phyloP scores from a whole-genome alignment of 768 basidiomycete species.

The Suillus spraguei region DNA sequence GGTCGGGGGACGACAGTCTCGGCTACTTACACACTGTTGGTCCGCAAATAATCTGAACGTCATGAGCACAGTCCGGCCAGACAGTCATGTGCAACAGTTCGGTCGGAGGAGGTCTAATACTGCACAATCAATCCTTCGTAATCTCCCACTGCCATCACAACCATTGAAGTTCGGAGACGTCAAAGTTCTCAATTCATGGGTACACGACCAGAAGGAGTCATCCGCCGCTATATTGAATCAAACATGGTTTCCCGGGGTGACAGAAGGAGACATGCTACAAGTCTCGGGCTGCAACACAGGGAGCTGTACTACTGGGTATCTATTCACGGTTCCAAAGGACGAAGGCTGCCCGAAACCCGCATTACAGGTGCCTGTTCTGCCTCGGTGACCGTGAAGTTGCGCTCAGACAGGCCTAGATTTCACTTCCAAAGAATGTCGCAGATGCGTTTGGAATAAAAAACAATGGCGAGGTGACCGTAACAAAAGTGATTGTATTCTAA shows the following conservation, averaged over 20 bases:
- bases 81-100: conserved; percentile 57
- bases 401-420: conserved; percentile 52
- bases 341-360: conserved; percentile 62
- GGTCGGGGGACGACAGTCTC: too few species aligned
- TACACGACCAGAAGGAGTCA: conserved; percentile 69
- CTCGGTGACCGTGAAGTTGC: not conserved
- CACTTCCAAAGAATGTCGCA: conserved; percentile 71
- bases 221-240: conserved; percentile 69
- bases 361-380: conserved; percentile 51
- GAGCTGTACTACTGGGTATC: conserved; percentile 45
- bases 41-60: too few species aligned
- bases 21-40: too few species aligned
- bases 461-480: conserved; percentile 69
- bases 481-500: conserved; percentile 51
- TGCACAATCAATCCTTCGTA: conserved; percentile 62
- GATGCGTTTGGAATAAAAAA: conserved; percentile 73
- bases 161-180: conserved; percentile 65
- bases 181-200: conserved; percentile 70
- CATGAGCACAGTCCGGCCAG: conserved; percentile 65
- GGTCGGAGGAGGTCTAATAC: conserved; percentile 76
- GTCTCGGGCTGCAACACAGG: conserved; percentile 47
- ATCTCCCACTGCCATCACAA: conserved; percentile 34
- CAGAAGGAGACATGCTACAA: conserved; percentile 72
- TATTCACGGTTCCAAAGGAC: conserved; percentile 70
- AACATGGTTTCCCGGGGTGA: conserved; percentile 75